Evolutionary conservation across 148 eudicot species (phyloP).

Genomic region (Chenopodium quinoa): DNA sequence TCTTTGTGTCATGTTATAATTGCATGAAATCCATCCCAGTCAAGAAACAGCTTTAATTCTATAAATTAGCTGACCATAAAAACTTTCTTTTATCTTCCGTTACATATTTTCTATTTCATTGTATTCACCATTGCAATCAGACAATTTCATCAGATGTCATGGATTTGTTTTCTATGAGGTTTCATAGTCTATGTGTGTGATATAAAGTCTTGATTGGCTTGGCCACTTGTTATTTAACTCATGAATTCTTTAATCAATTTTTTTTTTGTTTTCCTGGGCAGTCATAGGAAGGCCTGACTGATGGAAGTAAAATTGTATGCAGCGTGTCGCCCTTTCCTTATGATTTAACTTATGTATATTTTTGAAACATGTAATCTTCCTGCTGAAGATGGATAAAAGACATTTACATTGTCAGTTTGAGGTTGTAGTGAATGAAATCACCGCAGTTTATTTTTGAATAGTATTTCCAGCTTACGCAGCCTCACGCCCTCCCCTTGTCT

Average conservation of each 20-base stretch:
- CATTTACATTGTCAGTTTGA: neutral
- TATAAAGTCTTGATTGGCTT: neutral
- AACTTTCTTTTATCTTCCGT: neutral
- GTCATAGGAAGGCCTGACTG: neutral
- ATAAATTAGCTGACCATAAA: neutral
- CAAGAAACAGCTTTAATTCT: neutral
- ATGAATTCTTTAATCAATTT: neutral
- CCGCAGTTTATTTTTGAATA: neutral
- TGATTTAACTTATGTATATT: neutral
- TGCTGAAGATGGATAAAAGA: neutral
- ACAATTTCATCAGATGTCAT: neutral
- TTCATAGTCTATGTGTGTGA: neutral
- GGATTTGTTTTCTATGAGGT: neutral
- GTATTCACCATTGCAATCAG: neutral
- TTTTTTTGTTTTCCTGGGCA: neutral
- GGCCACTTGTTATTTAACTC: neutral
- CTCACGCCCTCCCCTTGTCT: neutral
- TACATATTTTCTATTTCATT: neutral
- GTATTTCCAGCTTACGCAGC: conserved; percentile 1
- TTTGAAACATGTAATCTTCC: neutral
- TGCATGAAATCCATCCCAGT: neutral
- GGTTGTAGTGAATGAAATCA: conserved; percentile 1
- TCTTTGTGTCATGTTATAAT: neutral
- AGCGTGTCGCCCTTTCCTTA: neutral
- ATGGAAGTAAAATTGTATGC: neutral